Percentiles rank a stretch among this genome's conserved stretches.
Evolutionary conservation across 2,329 filamentous ascomycete species (phyloP).

Genomic region (Trichoderma brevicompactum): DNA sequence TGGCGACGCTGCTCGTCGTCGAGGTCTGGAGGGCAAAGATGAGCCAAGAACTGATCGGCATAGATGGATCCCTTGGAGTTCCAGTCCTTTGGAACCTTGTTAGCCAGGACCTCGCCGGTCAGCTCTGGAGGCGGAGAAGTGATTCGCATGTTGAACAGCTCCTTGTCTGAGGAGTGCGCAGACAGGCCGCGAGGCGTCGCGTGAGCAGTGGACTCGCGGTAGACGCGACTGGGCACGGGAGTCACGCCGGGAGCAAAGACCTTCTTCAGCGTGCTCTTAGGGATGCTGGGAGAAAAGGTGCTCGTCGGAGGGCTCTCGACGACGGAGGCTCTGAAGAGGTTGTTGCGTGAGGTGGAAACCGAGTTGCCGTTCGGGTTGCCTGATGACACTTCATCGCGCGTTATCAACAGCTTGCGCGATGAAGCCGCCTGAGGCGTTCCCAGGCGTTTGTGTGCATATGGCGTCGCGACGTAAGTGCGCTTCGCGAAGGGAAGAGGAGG

Average conservation of each 20-base stretch:
- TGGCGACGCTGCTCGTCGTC: slow-evolving; percentile 64
- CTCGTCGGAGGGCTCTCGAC: slow-evolving; percentile 41
- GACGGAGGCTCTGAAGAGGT: slow-evolving; percentile 49
- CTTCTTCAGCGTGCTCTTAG: slow-evolving; percentile 52
- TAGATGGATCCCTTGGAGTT: slow-evolving; percentile 60
- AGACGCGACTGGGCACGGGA: slow-evolving; percentile 49
- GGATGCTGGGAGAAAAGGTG: slow-evolving; percentile 52
- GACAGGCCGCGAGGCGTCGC: slow-evolving; percentile 55
- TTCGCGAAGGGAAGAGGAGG: slow-evolving; percentile 51
- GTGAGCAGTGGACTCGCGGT: slow-evolving; percentile 53
- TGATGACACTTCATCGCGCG: slow-evolving; percentile 39
- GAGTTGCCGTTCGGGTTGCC: slow-evolving; percentile 43
- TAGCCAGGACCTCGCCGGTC: slow-evolving; percentile 58
- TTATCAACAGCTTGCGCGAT: slow-evolving; percentile 43
- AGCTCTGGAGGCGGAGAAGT: slow-evolving; percentile 60
- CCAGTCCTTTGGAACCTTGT: slow-evolving; percentile 58
- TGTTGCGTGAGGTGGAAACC: slow-evolving; percentile 47
- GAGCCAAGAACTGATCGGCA: slow-evolving; percentile 61
- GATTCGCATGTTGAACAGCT: slow-evolving; percentile 63
- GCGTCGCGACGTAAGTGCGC: slow-evolving; percentile 48
- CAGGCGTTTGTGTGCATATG: slow-evolving; percentile 42
- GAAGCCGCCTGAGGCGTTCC: slow-evolving; percentile 47
- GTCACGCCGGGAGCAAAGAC: slow-evolving; percentile 53
- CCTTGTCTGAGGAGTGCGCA: slow-evolving; percentile 53
- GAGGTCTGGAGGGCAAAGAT: slow-evolving; percentile 61